A percentile compares a stretch with the other conserved stretches of the same genome.
phyloP scores from a whole-genome alignment of 306 rosid genomes.

The Fagus sylvatica region DNA sequence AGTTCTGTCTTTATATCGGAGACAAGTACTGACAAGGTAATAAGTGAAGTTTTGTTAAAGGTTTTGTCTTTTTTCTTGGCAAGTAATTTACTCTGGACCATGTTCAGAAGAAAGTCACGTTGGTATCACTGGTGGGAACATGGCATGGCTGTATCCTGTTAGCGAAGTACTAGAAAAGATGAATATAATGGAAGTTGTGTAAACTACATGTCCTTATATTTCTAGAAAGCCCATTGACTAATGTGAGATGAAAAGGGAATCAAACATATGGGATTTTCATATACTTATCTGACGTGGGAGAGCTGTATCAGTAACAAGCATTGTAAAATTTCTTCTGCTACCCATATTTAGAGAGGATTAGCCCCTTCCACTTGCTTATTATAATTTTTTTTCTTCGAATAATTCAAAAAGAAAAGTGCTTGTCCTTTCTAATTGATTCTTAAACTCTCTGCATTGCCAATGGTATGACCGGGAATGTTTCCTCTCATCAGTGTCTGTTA shows the following conservation, averaged over 20 bases:
- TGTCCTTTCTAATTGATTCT: background rate
- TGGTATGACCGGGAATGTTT: background rate
- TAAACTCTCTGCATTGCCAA: background rate
- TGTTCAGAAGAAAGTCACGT: background rate
- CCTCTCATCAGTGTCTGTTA: background rate
- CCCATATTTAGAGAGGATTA: background rate
- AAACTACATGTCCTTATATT: background rate
- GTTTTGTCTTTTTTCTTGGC: slow-evolving; percentile 17
- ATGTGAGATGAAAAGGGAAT: background rate
- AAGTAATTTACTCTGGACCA: slow-evolving; percentile 6
- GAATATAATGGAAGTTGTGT: background rate
- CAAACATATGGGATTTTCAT: background rate
- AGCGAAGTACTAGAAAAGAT: background rate
- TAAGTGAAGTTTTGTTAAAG: background rate
- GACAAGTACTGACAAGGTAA: slow-evolving; percentile 95
- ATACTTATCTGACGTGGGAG: background rate
- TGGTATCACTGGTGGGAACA: background rate
- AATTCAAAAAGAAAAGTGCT: background rate
- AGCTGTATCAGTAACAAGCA: background rate
- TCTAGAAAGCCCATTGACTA: background rate
- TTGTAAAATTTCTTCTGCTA: background rate
- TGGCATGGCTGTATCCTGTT: background rate
- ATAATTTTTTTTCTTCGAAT: background rate
- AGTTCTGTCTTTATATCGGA: slow-evolving; percentile 90
- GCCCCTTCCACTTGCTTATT: background rate